Percentiles rank a stretch among this genome's conserved stretches.
These are phyloP conservation scores for Pseudocercospora vitis DNA, from an alignment of 2,329 filamentous ascomycete genomes.

Conservation along the genomic window DNA sequence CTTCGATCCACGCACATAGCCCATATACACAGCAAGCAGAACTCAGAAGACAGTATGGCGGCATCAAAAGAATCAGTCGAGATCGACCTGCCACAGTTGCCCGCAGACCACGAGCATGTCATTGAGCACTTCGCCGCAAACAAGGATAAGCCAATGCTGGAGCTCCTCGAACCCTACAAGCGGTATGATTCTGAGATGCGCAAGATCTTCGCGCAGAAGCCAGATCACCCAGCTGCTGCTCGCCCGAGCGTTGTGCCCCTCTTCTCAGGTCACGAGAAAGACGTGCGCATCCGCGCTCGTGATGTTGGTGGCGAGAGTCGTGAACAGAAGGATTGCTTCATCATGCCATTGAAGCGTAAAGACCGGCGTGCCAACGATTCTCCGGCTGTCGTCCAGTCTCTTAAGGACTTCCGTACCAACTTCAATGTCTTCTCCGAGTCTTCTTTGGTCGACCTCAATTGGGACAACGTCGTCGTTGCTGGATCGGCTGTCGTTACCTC, in stretches of 20 bases:
- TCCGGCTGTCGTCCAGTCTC: slow-evolving; percentile 64
- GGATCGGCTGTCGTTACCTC: slow-evolving; percentile 80
- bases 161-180: slow-evolving; percentile 66
- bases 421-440: slow-evolving; percentile 81
- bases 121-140: slow-evolving; percentile 57
- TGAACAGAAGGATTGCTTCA: slow-evolving; percentile 63
- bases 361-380: slow-evolving; percentile 63
- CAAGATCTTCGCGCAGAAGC: slow-evolving; percentile 67
- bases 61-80: slow-evolving; percentile 14
- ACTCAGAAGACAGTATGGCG: slow-evolving; percentile 13
- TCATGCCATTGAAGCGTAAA: slow-evolving; percentile 65
- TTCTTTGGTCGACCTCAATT: slow-evolving; percentile 72
- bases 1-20: not conserved
- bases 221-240: slow-evolving; percentile 58
- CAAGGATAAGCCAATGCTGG: slow-evolving; percentile 53
- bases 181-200: slow-evolving; percentile 67
- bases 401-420: slow-evolving; percentile 74
- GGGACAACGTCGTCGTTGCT: slow-evolving; percentile 78
- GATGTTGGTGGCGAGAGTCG: slow-evolving; percentile 58
- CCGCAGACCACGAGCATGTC: slow-evolving; percentile 45
- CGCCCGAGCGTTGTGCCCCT: slow-evolving; percentile 66
- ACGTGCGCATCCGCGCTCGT: slow-evolving; percentile 64
- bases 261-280: slow-evolving; percentile 56
- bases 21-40: not conserved
- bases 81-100: slow-evolving; percentile 38